Evolutionary conservation across 257 asterid genomes (phyloP).

Genomic region (Salvia rosmarinus): DNA sequence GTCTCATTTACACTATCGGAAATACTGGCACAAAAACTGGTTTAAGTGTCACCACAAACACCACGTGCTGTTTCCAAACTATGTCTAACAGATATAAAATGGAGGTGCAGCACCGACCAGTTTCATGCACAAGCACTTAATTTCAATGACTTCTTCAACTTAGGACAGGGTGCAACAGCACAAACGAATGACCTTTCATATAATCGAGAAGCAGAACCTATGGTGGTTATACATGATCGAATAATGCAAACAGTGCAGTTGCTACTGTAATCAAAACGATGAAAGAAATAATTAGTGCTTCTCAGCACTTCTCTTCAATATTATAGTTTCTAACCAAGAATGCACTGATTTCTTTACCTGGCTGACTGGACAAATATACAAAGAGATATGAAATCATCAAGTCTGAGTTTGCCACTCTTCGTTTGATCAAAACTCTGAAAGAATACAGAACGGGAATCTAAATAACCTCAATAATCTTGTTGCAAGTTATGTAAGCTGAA

Average conservation of each 20-base stretch:
- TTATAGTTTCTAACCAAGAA: background rate
- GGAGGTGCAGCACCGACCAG: background rate
- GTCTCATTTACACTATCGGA: background rate
- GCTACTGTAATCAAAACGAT: background rate
- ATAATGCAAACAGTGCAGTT: constrained; percentile 8
- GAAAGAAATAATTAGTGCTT: background rate
- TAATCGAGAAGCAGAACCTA: background rate
- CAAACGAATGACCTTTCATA: background rate
- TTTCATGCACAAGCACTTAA: background rate
- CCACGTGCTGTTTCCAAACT: background rate
- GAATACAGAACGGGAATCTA: constrained; percentile 15
- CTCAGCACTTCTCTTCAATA: background rate
- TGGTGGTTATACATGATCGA: background rate
- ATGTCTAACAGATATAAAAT: background rate
- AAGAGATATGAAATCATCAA: constrained; percentile 72
- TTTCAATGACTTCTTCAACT: background rate
- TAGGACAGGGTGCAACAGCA: constrained; percentile 2
- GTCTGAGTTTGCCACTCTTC: constrained; percentile 71
- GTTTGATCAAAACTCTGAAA: constrained; percentile 76
- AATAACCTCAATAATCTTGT: constrained; percentile 18
- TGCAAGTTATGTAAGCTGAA: constrained; percentile 5
- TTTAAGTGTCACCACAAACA: constrained; percentile 1
- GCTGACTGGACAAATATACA: constrained; percentile 85
- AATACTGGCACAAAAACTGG: background rate
- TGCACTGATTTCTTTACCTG: constrained; percentile 42